Base-by-base conservation (phyloP, 257 asterid genomes). In the Forsythia suspensa region DNA sequence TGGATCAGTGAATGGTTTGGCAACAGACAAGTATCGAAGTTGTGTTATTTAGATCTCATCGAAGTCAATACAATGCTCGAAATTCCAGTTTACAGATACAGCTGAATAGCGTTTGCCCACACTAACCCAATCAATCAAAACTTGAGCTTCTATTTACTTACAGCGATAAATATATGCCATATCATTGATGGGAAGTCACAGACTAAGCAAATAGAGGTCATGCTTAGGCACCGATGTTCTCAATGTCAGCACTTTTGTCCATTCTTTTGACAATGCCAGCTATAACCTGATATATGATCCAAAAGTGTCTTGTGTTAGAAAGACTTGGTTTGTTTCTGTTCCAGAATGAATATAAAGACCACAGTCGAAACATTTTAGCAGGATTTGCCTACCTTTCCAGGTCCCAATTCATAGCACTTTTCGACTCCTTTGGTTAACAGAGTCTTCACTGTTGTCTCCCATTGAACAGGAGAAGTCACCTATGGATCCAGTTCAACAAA, bases 391-490 rank as follows among this genome's bases (percentile, higher is more conserved):
- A 87, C 90, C 91, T 88, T 96, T 78, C 98, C 98, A 61, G 98
- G 97, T 73, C 98, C 99, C 82, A 96, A 79, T 83, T 96, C 99
- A 0, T 84, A 88, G 78, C 91, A 82, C 83, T 88, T 88, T 46
- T 85, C 80, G 74, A 85, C 78, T 73, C 88, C 91, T 70, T 77
- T 69, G 12, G 79, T 20, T 43, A 88, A 80, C 46, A 88, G 85
- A 2, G 86, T 82, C 77, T 78, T 85, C 55, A 88, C 79, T 48
- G 91, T 85, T 15, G 89, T 82, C 77, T 88, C 89, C 91, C 91
- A 88, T 66, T 88, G 91, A 76, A 88, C 91, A 11, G 91, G 91
- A 21, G 91, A 88, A 78, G 89, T 88, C 75, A 88, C 89, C 88
- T 87, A 72, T 40, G 71, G 3, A 40, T 46, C 70, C 68, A 75